Evolutionary conservation across 768 basidiomycete species (phyloP), one percentile per base, ranked within the genome.

Genomic region (Infundibulicybe gibba): DNA sequence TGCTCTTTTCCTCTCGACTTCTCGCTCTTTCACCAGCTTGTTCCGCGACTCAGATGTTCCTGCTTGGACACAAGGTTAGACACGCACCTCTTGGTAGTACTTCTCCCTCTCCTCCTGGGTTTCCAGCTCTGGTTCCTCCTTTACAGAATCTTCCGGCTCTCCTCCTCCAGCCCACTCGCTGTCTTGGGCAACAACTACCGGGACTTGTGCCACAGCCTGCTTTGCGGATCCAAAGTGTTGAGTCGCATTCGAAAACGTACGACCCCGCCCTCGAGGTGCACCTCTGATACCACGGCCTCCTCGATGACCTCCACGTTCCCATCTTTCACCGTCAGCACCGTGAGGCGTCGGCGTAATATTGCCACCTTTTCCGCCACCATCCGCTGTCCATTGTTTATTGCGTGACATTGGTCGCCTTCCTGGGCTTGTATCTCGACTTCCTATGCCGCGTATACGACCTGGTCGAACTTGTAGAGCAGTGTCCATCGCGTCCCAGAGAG

Each of bases 11-110:
- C 81, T 71, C 58, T 90, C 90, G 3, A 62, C 59, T 56, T 91
- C 87, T 42, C 89, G 83, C 3, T 78, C 76, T 71, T 83, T 87
- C 19, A 86, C 80, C 51, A 91, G 67, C 89, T 85, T 50, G 25
- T 25, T 43, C 32, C 48, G 52, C 42, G 49, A 35, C 44, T 56
- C 55, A 54, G 61, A 58, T 39, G 47, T 55, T 55, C 45, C 48
- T 41, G 50, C 44, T 41, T 5, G 49, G 52, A 38, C n/a, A 9
- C 40, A 31, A 38, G 44, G 53, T 43, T 64, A 49, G 47, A 14
- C 14, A 68, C 79, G 50, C 49, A 88, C 87, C 74, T 87, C 81
- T 64, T 86, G 80, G 56, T 79, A 90, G 57, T 83, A 86, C 50
- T 62, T 71, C 53, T 89, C 85, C 40, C 79, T 72, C 56, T 85